Base-by-base conservation (phyloP, 139 green algal species). In the Chlamydomonas incerta region DNA sequence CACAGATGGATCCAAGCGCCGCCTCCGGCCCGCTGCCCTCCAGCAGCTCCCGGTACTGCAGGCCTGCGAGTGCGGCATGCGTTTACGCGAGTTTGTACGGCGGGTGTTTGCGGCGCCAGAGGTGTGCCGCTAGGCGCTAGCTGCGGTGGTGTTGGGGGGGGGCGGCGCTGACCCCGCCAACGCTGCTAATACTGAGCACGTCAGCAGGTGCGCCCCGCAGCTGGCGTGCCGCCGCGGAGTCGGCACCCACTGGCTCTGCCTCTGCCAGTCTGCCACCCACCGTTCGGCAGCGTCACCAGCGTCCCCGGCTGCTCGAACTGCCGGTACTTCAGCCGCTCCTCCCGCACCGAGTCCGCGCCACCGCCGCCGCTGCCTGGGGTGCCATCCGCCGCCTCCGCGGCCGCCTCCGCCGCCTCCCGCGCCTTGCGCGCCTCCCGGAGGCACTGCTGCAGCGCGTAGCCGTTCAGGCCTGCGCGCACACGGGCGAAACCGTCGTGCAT, bases 291-390 rank as follows among this genome's bases (percentile, higher is more conserved):
- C 28, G 90, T 94, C 4, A 95, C 91, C 17, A 96, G 79, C 20
- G 91, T 87, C 24, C 92, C 93, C 28, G 90, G 89, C 70, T 94
- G 85, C 33, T 95, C 90, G 31, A 91, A 93, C 79, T 95, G 88
- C 31, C 81, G 70, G 55, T 76, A 73, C 47, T 90, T 71, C 66
- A 90, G 58, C 41, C 90, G 73, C 57, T 89, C 76, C 1, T 88
- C 89, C 41, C 75, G 70, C 46, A 83, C 73, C 29, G 37, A 58
- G 23, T 85, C 72, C 31, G 58, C 23, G 24, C 28, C 75, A 46
- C 47, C n/a, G 20, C 31, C 63, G n/a, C 66, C 28, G 21, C 67
- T 55, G 31, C 35, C 63, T 41, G 67, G 60, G 62, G 2, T 47
- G 28, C 57, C 46, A 35, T 28, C 60, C 26, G n/a, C 52, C 70